These are phyloP conservation scores for Malus sieversii DNA, from an alignment of 306 rosid genomes.

Conservation along the genomic window DNA sequence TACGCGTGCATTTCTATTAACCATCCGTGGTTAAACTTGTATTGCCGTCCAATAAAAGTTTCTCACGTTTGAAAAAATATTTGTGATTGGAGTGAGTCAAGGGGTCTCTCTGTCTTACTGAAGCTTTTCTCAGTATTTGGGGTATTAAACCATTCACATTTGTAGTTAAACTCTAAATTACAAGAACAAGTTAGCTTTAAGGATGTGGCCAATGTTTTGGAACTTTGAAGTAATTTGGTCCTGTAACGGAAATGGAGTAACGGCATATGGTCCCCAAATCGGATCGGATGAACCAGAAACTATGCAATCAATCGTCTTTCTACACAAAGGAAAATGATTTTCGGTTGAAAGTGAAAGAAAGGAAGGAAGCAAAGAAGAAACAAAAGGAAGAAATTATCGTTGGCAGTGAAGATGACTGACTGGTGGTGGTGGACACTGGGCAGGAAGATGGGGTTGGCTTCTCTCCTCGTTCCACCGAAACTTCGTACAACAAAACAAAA, in stretches of 20 bases:
- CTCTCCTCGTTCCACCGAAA: not conserved
- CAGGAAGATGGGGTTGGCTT: too few relatives aligned
- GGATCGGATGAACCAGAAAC: not conserved
- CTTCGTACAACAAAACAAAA: too few relatives aligned
- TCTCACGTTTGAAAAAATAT: rapidly evolving
- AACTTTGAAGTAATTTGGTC: too few relatives aligned
- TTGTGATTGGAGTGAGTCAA: too few relatives aligned
- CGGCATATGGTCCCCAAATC: not conserved
- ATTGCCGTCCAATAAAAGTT: too few relatives aligned
- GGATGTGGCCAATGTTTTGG: too few relatives aligned
- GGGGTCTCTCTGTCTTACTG: rapidly evolving
- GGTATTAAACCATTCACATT: too few relatives aligned
- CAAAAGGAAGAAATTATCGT: not conserved
- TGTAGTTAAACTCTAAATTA: not conserved
- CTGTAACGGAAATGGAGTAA: not conserved
- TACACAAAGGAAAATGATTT: not conserved
- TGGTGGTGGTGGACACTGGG: not conserved
- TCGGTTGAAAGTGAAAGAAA: not conserved
- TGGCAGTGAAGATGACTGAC: not conserved
- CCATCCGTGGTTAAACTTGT: too few relatives aligned
- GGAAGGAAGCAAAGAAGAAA: not conserved
- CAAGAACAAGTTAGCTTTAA: too few relatives aligned
- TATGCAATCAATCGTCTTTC: not conserved
- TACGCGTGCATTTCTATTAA: too few relatives aligned
- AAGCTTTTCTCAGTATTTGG: too few relatives aligned